Base-by-base conservation (phyloP, 352 stramenopile species). In the Elongisporangium prolatum region DNA sequence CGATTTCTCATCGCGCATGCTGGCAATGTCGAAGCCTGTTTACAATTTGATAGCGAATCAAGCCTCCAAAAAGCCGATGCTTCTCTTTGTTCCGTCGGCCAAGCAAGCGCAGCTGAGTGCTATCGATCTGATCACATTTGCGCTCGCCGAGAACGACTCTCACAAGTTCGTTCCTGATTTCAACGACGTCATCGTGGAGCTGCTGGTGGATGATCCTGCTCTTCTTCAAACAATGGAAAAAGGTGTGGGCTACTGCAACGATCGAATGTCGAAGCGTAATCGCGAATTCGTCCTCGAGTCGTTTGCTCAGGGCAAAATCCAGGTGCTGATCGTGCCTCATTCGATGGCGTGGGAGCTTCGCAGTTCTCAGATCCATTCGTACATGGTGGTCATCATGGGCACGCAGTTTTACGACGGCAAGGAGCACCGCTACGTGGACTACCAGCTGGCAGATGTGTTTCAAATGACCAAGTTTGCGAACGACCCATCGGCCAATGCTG, bases 61-160 rank as follows among this genome's bases (percentile, higher is more conserved):
- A 64, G 72, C 77, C 4, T 28, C 56, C 57, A 87, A 88, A 40
- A 97, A 98, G 65, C 91, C 88, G 22, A 86, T 87, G 0, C 76
- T 99, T 11, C 83, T 99, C 38, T 99, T 99, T 72, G 97, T 99
- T 28, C 96, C 98, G 10, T 99, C 97, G 16, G 81, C 90, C 21
- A 98, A 98, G 71, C 98, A 99, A 72, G 95, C 96, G 22, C 96
- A 99, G 70, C 77, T 99, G 20, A 99, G 93, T 14, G 97, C 97
- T 4, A 99, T 99, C 67, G 97, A 99, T 75, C 65, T 99, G 48
- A 97, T 99, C 66, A 98, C 96, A 18, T 99, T 99, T 81, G 89
- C 91, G 0, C 62, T 96, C 25, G 95, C 83, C 25, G 84, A 95
- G 37, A 93, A 94, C 24, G 80, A 92, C 28, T 50, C 86, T 1